Conservation (phyloP, 306 rosid genomes). For the Potentilla sterilis region DNA sequence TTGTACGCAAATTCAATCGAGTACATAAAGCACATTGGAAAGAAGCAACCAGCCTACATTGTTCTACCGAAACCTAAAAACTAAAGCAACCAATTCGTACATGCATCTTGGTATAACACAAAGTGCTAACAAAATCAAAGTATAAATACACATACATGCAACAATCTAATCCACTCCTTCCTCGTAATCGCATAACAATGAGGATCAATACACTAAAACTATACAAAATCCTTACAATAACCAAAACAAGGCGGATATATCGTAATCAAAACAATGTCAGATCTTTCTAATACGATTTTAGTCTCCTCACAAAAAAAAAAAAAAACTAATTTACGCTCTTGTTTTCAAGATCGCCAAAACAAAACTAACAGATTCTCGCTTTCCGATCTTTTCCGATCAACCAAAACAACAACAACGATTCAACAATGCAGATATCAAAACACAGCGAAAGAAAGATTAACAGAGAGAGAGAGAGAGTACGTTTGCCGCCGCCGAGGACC, state of each 20-base stretch:
- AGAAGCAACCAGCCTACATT: not conserved
- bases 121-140: not conserved
- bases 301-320: not conserved
- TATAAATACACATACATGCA: no score
- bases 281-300: not conserved
- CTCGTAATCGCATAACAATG: not conserved
- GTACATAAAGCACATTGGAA: not conserved
- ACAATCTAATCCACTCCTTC: not conserved
- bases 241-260: not conserved
- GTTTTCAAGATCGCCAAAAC: not conserved
- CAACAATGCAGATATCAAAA: not conserved
- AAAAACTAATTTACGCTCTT: not conserved
- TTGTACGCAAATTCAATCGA: not conserved
- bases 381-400: constrained; percentile 23
- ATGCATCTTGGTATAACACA: not conserved
- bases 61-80: not conserved
- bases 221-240: not conserved
- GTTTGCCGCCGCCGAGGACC: constrained; percentile 80
- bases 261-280: not conserved
- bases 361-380: not conserved
- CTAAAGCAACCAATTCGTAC: not conserved
- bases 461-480: constrained; percentile 24
- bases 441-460: not conserved
- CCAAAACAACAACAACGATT: not conserved
- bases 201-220: not conserved